Evolutionary conservation across 2,329 filamentous ascomycete species (phyloP).

Genomic region (Pseudocercospora pini-densiflorae): DNA sequence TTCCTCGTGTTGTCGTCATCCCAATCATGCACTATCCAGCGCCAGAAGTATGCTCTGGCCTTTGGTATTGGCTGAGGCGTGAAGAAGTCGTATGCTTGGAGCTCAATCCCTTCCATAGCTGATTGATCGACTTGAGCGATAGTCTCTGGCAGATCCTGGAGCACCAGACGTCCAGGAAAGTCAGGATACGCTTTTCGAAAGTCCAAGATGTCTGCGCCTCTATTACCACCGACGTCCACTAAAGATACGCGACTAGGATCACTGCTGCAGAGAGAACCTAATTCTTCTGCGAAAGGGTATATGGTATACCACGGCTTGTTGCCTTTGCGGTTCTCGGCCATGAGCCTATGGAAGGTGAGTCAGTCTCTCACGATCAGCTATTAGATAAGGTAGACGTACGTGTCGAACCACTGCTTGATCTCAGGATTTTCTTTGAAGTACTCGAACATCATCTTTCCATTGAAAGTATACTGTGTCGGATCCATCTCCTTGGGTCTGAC

Average conservation of each 20-base stretch:
- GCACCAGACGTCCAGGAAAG: conserved; percentile 28
- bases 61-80: conserved; percentile 29
- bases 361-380: background rate
- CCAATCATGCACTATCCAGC: conserved; percentile 35
- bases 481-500: conserved; percentile 17
- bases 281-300: conserved; percentile 16
- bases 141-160: conserved; percentile 35
- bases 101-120: conserved; percentile 17
- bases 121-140: conserved; percentile 28
- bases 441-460: conserved; percentile 17
- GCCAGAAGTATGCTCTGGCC: conserved; percentile 34
- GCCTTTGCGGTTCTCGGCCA: conserved; percentile 13
- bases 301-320: conserved; percentile 18
- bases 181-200: conserved; percentile 25
- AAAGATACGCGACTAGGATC: conserved; percentile 26
- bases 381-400: background rate
- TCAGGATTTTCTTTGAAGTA: conserved; percentile 18
- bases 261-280: conserved; percentile 8
- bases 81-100: conserved; percentile 35
- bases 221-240: conserved; percentile 35
- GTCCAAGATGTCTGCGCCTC: conserved; percentile 30
- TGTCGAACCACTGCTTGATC: conserved; percentile 18
- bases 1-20: conserved; percentile 27
- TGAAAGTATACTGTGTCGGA: conserved; percentile 16
- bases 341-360: background rate